phyloP scores from a whole-genome alignment of 2,329 filamentous ascomycete species.

The Ophidiomyces ophidiicola region DNA sequence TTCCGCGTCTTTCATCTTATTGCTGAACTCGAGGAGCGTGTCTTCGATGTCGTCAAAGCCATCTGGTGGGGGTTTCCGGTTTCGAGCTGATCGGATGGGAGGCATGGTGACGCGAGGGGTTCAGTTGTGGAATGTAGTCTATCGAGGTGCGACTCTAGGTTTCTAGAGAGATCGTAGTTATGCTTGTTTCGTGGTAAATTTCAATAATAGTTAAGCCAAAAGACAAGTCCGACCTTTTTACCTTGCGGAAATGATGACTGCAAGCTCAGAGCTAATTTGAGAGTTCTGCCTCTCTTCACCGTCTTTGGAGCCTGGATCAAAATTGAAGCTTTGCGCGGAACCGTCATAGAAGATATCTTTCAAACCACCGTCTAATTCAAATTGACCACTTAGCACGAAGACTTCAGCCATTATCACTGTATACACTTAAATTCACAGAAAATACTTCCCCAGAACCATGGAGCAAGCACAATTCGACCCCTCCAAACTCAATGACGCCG shows the following conservation, averaged over 20 bases:
- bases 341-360: not conserved
- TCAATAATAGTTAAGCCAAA: too few species aligned
- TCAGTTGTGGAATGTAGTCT: not conserved
- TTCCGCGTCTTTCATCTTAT: constrained; percentile 68
- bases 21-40: constrained; percentile 53
- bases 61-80: constrained; percentile 52
- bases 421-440: not conserved
- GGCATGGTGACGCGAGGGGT: constrained; percentile 39
- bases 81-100: constrained; percentile 47
- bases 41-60: constrained; percentile 59
- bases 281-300: constrained; percentile 5
- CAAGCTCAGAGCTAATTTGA: too few species aligned
- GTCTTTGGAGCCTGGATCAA: constrained; percentile 6
- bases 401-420: too few species aligned
- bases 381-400: not conserved
- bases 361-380: not conserved
- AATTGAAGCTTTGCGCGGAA: not conserved
- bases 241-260: not conserved
- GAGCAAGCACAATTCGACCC: constrained; percentile 45
- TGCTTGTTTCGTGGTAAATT: too few species aligned
- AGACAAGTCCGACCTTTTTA: constrained; percentile 1
- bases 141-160: too few species aligned
- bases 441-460: constrained; percentile 20
- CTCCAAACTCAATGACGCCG: constrained; percentile 61
- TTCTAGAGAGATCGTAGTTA: too few species aligned